Base-by-base conservation (phyloP, 768 basidiomycete species). In the Amanita muscaria region DNA sequence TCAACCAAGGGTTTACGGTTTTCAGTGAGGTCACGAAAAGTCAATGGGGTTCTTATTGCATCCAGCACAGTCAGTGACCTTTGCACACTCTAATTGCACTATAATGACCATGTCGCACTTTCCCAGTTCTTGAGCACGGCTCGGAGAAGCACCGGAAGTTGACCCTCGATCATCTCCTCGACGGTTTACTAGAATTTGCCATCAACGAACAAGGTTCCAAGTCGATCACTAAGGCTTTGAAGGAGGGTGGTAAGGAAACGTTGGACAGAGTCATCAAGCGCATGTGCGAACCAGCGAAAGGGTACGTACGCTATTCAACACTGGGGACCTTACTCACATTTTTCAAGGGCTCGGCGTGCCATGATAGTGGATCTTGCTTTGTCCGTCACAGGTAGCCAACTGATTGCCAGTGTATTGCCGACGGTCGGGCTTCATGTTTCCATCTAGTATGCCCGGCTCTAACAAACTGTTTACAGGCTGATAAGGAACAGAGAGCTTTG, bases 1-100 rank as follows among this genome's bases (percentile, higher is more conserved):
- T 89, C 46, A 80, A 83, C 48, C 79, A 84, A 45, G 86, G 86
- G 11, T 59, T 73, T 1, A 59, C 57, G 1, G 69, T 83, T 19
- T 89, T 89, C 51, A 70, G 74, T 16, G 83, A 88, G 51, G 85
- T 90, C 14, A 70, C 82, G 15, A 88, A 86, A 66, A 91, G 79
- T 49, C 88, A 90, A 57, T 91, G 88, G 88, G 88, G 88, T 9
- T 83, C 85, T 1, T 90, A 88, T 53, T 89, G 87, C 58, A 72
- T 89, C 21, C 85, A 88, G 52, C 88, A 88, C 47, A 88, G 88
- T 88, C 51, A 45, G 86, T 63, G 8, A 31, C 14, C 23, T n/a
- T n/a, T n/a, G n/a, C n/a, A n/a, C n/a, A n/a, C n/a, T n/a, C n/a
- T n/a, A n/a, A n/a, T n/a, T n/a, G n/a, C n/a, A n/a, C n/a, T n/a